Base-by-base conservation (phyloP, 768 basidiomycete genomes). In the Boletus patriciae region DNA sequence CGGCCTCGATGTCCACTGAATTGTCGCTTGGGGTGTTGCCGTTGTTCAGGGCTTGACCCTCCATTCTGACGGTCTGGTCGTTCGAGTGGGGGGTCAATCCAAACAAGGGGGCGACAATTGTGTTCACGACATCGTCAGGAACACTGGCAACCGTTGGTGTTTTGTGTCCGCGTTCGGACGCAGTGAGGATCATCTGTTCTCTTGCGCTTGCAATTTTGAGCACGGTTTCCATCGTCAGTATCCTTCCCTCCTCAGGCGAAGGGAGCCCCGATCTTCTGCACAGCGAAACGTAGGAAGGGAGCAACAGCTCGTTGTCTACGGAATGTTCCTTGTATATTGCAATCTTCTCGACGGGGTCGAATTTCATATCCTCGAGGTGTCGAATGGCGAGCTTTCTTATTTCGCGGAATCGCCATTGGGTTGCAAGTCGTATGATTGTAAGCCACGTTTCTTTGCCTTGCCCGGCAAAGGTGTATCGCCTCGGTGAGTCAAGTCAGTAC, bases 191-290 rank as follows among this genome's bases (percentile, higher is more conserved):
- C 10, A 64, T 66, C 18, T 69, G 70, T 57, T 88, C 87, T 1
- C 87, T 77, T 3, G 81, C 82, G 2, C 71, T 67, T 0, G 82
- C 82, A 18, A 89, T 73, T 33, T 68, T 76, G 2, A 87, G 66
- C 0, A 82, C 74, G 0, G 83, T 84, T 37, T 85, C 80, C 64
- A 84, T 67, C 46, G 85, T 84, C n/a, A 92, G 73, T 34, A 72
- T 70, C 4, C 71, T 66, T 37, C 81, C 85, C 55, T 90, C 90
- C 11, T 76, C 75, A 1, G 80, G 69, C 0, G 74, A 76, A 16
- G 86, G 74, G 0, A 86, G 78, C 1, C 0, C 77, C 74, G 4
- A n/a, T n/a, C 84, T 81, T 12, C 73, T 72, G 46, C 83, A 83
- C 0, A 90, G 73, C 0, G 73, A 64, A 19, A 77, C 74, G 50